Conservation (phyloP, 1,139 yeast genomes). For the Geotrichum phurueaensis region DNA sequence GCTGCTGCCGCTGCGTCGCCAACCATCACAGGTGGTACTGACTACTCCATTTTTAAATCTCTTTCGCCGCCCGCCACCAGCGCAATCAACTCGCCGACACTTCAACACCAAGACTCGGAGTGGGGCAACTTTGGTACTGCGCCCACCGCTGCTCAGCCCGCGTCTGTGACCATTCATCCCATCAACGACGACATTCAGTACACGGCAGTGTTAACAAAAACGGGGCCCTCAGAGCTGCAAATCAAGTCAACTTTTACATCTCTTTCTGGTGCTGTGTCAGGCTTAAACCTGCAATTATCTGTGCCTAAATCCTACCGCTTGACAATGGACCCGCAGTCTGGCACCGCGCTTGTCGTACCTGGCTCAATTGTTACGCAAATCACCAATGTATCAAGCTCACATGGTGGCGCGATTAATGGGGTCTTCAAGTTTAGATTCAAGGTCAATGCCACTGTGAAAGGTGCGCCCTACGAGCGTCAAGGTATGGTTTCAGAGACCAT, state of each 20-base stretch:
- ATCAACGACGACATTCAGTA: constrained; percentile 36
- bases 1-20: not conserved
- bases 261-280: constrained; percentile 39
- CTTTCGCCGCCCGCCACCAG: constrained; percentile 11
- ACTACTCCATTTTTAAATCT: constrained; percentile 14
- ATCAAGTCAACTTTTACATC: constrained; percentile 45
- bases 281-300: constrained; percentile 67
- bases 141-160: constrained; percentile 27
- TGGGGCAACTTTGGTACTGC: constrained; percentile 25
- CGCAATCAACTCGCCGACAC: constrained; percentile 3
- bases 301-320: constrained; percentile 71
- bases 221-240: constrained; percentile 38
- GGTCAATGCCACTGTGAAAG: constrained; percentile 48
- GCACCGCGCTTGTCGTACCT: constrained; percentile 46
- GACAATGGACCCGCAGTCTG: constrained; percentile 63
- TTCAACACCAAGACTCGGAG: constrained; percentile 3
- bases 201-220: constrained; percentile 43
- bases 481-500: constrained; percentile 21
- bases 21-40: constrained; percentile 13
- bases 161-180: constrained; percentile 6
- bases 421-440: constrained; percentile 75
- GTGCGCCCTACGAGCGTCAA: constrained; percentile 20
- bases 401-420: not conserved
- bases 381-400: constrained; percentile 45
- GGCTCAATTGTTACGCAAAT: constrained; percentile 54